These are phyloP conservation scores for Raphanus sativus DNA, from an alignment of 345 rosid species.

Conservation along the genomic window DNA sequence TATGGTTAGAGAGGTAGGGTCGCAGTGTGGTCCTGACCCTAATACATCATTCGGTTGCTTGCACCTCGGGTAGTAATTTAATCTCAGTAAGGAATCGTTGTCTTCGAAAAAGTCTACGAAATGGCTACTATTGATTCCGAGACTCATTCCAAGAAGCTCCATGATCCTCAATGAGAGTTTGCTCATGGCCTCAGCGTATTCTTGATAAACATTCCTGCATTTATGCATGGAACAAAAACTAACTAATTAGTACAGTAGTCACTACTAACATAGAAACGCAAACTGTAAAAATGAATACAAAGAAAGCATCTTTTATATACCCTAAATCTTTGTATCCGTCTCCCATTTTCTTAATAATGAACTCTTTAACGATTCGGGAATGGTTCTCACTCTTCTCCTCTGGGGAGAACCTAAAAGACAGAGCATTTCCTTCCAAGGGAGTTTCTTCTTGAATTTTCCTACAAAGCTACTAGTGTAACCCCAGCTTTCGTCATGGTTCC, in stretches of 20 bases:
- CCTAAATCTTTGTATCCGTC: not conserved
- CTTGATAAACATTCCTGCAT: constrained; percentile 6
- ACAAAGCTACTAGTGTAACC: constrained; percentile 13
- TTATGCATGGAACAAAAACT: not conserved
- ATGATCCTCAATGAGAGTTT: constrained; percentile 5
- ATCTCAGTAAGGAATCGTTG: not conserved
- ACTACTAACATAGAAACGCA: not conserved
- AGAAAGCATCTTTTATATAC: not conserved
- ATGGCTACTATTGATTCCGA: not conserved
- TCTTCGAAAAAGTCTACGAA: constrained; percentile 11
- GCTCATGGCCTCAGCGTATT: constrained; percentile 8
- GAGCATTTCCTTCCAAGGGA: constrained; percentile 12
- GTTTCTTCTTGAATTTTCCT: not conserved
- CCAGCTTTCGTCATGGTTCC: not conserved
- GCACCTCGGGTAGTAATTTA: constrained; percentile 9
- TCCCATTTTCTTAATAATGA: not conserved
- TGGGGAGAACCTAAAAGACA: not conserved
- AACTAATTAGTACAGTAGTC: not conserved
- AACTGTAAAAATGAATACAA: not conserved
- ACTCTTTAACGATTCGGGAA: constrained; percentile 1
- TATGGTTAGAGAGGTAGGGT: constrained; percentile 10
- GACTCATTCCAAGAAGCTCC: constrained; percentile 17
- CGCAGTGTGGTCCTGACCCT: constrained; percentile 16
- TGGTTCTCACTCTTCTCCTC: not conserved
- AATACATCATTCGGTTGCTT: not conserved